Conservation (phyloP, 139 green algal species). For the Marvania coccoides region DNA sequence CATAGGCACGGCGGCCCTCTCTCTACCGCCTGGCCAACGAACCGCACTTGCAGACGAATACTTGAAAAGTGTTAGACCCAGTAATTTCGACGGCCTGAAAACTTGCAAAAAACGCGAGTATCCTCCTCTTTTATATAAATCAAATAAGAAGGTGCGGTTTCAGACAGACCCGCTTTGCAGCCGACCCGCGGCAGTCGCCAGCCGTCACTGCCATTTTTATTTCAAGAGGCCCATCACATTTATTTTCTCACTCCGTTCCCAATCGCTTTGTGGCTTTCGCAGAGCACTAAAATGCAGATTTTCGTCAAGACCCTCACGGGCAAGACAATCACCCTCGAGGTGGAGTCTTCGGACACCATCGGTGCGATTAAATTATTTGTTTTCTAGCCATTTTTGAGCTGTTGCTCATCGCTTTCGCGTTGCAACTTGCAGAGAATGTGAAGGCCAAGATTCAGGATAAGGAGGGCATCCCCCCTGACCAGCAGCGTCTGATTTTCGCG, state of each 20-base stretch:
- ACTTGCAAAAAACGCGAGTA: no score
- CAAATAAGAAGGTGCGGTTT: no score
- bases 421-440: constrained; percentile 53
- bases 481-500: constrained; percentile 97
- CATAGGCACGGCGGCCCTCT: no score
- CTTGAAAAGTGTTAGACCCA: no score
- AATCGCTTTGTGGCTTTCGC: no score
- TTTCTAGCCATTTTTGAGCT: neutral
- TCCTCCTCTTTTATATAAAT: no score
- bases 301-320: constrained; percentile 78
- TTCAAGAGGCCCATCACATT: no score
- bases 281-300: constrained; percentile 54
- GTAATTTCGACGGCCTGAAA: no score
- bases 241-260: no score
- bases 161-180: no score
- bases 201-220: neutral
- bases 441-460: constrained; percentile 88
- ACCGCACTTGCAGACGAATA: no score
- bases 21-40: no score
- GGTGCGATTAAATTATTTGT: neutral
- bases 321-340: constrained; percentile 57
- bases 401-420: neutral
- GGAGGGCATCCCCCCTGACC: constrained; percentile 90
- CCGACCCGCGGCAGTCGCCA: neutral
- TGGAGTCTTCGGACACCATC: constrained; percentile 15